These are phyloP conservation scores for Elaeagnus macrophylla DNA, from an alignment of 306 rosid genomes.

Conservation along the genomic window DNA sequence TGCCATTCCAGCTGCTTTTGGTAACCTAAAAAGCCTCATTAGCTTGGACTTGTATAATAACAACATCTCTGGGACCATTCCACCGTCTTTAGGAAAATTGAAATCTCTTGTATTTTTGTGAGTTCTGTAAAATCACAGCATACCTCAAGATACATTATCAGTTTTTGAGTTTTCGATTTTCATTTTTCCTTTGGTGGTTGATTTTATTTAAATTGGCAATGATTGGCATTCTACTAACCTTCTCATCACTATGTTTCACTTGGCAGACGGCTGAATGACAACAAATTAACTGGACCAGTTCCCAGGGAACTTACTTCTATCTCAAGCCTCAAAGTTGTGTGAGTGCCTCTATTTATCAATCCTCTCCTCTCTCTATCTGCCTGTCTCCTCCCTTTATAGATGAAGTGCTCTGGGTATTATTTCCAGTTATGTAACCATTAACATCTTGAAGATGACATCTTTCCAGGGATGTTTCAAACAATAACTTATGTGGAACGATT, in stretches of 20 bases:
- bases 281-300: constrained; percentile 63
- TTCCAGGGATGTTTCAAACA: constrained; percentile 83
- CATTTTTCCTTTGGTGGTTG: neutral
- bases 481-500: constrained; percentile 82
- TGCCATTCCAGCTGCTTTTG: constrained; percentile 75
- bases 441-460: neutral
- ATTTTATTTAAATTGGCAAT: neutral
- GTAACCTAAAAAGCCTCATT: constrained; percentile 69
- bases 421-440: neutral
- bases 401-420: neutral
- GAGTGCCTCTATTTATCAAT: constrained; percentile 25
- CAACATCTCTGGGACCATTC: constrained; percentile 77
- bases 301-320: constrained; percentile 61
- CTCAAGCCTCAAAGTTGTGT: constrained; percentile 94
- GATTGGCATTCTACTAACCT: neutral
- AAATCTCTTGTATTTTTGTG: constrained; percentile 90
- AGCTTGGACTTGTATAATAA: constrained; percentile 90
- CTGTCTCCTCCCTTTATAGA: neutral
- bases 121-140: constrained; percentile 27
- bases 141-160: neutral
- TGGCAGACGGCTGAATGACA: constrained; percentile 82
- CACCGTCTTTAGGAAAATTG: constrained; percentile 66
- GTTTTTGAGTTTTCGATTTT: neutral
- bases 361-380: neutral
- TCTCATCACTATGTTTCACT: constrained; percentile 18